A percentile compares a stretch with the other conserved stretches of the same genome.
These are phyloP conservation scores for Ogataea polymorpha DNA, from an alignment of 805 yeast species.

Conservation along the genomic window DNA sequence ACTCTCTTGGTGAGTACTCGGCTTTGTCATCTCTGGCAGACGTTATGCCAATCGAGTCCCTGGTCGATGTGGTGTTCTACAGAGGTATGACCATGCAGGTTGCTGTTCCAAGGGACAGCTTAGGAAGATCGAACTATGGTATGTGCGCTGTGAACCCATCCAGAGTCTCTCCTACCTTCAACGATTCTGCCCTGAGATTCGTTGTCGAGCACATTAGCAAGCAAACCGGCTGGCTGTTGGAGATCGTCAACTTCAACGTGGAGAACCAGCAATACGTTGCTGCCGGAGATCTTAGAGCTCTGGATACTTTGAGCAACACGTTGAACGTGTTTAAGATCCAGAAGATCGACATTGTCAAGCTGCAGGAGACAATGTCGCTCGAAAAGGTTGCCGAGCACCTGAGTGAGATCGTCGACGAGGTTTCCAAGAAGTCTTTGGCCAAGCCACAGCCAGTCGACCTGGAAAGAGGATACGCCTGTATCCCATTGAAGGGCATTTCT, in stretches of 20 bases:
- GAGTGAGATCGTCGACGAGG: conserved; percentile 83
- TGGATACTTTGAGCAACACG: conserved; percentile 90
- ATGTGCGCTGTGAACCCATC: conserved; percentile 99
- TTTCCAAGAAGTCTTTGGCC: conserved; percentile 72
- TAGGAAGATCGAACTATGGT: conserved; percentile 97
- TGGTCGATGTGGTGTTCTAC: conserved; percentile 97
- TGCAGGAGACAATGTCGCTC: conserved; percentile 75
- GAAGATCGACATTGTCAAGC: conserved; percentile 87
- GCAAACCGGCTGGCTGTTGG: conserved; percentile 90
- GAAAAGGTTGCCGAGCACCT: conserved; percentile 89
- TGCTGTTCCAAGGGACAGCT: conserved; percentile 95
- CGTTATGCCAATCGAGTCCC: conserved; percentile 96
- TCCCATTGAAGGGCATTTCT: conserved; percentile 97
- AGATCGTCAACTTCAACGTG: conserved; percentile 97
- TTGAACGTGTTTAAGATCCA: conserved; percentile 90
- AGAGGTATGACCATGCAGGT: conserved; percentile 99
- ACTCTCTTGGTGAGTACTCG: conserved; percentile 98
- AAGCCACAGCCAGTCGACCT: conserved; percentile 96
- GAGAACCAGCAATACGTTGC: conserved; percentile 98
- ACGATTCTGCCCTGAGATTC: conserved; percentile 89
- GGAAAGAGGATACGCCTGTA: conserved; percentile 97
- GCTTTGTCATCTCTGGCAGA: conserved; percentile 96
- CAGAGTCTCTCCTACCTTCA: conserved; percentile 83
- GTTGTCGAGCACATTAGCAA: conserved; percentile 85
- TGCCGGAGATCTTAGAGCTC: conserved; percentile 96